Evolutionary conservation across 2,329 filamentous ascomycete genomes (phyloP), one percentile per base, ranked within the genome.

Genomic region (Laburnicola sp.): DNA sequence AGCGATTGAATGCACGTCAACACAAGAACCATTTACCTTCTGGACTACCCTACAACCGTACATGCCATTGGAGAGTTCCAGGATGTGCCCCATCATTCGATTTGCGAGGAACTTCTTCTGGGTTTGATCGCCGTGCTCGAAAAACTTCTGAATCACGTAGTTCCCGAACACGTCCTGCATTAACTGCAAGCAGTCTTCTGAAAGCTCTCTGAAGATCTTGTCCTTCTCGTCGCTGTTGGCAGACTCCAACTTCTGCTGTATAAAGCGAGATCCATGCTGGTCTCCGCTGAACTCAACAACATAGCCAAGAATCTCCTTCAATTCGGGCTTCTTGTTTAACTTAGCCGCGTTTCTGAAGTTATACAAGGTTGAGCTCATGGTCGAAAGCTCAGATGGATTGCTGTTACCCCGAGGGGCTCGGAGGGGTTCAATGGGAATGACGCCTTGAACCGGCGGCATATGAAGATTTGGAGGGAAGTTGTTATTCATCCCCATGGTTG

Each of bases 91-190:
- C 70, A 87, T 89, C 91, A 97, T 97, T 71, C 89, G 86, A 57
- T 86, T 85, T 0, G 91, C 91, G 36, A 99, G 75, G 2, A 88
- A 81, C 72, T 87, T 91, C 78, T 99, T 99, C 76, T 99, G 94
- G 0, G 86, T 82, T 73, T 96, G 92, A 61, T 91, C 95, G 34
- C 94, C 93, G 70, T 97, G 91, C 70, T 97, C 93, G 56, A 97
- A 97, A 69, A 97, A 86, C 71, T 97, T 97, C 68, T 99, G 94
- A 34, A 97, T 92, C 31, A 99, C 94, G 68, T 97, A 99, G 72
- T 99, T 99, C 47, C 94, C 94, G 68, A 97, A 99, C 0, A 97
- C 87, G 70, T 97, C 94, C 39, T 87, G 93, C 91, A 96, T 97
- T 41, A 99, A 78, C 66, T 93, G 91, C 27, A 96, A 74, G 1